phyloP scores from a whole-genome alignment of 345 rosid genomes.

The Eucalyptus pauciflora region DNA sequence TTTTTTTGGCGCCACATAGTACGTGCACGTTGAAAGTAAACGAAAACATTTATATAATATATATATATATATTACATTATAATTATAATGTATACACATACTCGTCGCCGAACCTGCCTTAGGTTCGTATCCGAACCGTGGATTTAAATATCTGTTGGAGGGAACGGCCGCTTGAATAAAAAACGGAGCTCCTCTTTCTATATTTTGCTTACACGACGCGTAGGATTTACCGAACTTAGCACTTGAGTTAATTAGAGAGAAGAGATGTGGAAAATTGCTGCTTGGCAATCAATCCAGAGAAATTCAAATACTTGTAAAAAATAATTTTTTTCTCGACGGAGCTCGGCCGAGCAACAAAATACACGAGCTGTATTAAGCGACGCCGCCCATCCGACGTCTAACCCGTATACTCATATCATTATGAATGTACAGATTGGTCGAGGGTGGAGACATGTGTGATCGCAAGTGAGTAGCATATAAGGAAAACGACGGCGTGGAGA shows the following conservation, averaged over 20 bases:
- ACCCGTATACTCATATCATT: fast-evolving
- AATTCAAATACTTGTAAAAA: not conserved
- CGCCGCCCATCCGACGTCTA: fast-evolving
- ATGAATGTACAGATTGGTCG: not conserved
- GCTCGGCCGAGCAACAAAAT: fast-evolving
- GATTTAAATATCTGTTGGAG: constrained; percentile 36
- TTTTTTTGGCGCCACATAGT: not conserved
- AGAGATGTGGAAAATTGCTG: not conserved
- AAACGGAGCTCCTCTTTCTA: not conserved
- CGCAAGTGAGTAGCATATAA: not conserved
- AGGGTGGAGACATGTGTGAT: not conserved
- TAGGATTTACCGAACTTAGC: not conserved
- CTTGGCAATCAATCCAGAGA: not conserved
- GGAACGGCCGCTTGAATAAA: constrained; percentile 6
- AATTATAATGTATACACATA: not conserved
- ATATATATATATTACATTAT: too few species aligned
- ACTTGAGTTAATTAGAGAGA: not conserved
- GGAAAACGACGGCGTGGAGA: fast-evolving
- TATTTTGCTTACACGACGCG: not conserved
- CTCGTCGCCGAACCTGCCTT: constrained; percentile 3
- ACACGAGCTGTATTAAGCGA: fast-evolving
- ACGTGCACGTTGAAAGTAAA: not conserved
- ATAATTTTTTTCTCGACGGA: fast-evolving
- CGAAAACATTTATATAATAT: not conserved
- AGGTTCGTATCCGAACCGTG: constrained; percentile 42